Percentiles rank a stretch among this genome's conserved stretches.
Evolutionary conservation across 1,284 basidiomycete species (phyloP).

Genomic region (Marasmius oreades): DNA sequence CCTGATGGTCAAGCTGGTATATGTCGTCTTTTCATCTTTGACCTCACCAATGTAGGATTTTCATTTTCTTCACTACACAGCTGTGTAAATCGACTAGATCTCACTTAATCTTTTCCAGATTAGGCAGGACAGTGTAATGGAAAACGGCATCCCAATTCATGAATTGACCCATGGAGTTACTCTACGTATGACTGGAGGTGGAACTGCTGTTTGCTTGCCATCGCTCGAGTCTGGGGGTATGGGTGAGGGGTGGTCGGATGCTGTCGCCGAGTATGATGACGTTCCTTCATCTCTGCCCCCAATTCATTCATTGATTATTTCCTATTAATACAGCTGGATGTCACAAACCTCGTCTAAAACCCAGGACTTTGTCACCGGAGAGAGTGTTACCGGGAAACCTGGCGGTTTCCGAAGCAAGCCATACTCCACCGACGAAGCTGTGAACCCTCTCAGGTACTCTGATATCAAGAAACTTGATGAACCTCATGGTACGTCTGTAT

Average conservation of each 20-base stretch:
- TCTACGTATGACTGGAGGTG: constrained; percentile 38
- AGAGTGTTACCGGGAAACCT: constrained; percentile 28
- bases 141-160: constrained; percentile 36
- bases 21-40: constrained; percentile 34
- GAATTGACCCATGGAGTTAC: constrained; percentile 37
- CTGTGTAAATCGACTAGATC: background rate
- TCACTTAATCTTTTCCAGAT: constrained; percentile 14
- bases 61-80: no score
- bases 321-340: constrained; percentile 30
- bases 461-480: constrained; percentile 32
- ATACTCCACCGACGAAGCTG: constrained; percentile 37
- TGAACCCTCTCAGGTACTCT: constrained; percentile 38
- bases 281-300: background rate
- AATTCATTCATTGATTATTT: background rate
- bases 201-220: constrained; percentile 49
- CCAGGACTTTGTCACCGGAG: constrained; percentile 37
- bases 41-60: constrained; percentile 24
- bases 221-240: constrained; percentile 46
- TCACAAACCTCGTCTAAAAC: constrained; percentile 32
- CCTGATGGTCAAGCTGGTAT: constrained; percentile 33
- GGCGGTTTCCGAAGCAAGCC: constrained; percentile 35
- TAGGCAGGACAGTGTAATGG: constrained; percentile 35
- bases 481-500: constrained; percentile 32
- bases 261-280: constrained; percentile 44
- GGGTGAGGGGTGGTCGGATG: constrained; percentile 55